phyloP scores from a whole-genome alignment of 75 land plant genomes.

The Picea sitchensis region DNA sequence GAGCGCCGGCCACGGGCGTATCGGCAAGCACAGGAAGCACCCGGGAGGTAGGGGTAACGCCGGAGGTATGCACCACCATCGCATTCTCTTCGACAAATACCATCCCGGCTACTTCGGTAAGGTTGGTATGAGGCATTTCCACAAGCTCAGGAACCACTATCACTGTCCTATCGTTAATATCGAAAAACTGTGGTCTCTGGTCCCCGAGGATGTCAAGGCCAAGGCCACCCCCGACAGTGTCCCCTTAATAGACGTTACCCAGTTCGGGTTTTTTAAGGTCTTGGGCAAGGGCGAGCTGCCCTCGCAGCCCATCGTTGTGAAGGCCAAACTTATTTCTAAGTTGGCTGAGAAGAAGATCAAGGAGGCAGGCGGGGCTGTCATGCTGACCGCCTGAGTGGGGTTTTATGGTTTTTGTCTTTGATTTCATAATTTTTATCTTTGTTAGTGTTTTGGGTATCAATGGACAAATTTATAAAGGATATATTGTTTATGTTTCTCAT shows the following conservation, averaged over 20 bases:
- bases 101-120: conserved; percentile 73
- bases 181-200: conserved; percentile 57
- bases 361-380: conserved; percentile 49
- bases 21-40: conserved; percentile 63
- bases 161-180: conserved; percentile 57
- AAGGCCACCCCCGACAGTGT: conserved; percentile 24
- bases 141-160: conserved; percentile 44
- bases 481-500: too few species aligned
- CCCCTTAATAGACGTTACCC: conserved; percentile 44
- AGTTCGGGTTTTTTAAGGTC: conserved; percentile 52
- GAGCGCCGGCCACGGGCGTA: conserved; percentile 49
- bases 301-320: conserved; percentile 38
- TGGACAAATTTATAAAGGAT: too few species aligned
- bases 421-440: not conserved
- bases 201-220: conserved; percentile 48
- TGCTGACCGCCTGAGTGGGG: conserved; percentile 28
- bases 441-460: too few species aligned
- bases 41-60: conserved; percentile 59
- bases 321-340: conserved; percentile 52
- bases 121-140: conserved; percentile 71
- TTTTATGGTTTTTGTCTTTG: not conserved
- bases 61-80: conserved; percentile 59
- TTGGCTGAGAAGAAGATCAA: conserved; percentile 54
- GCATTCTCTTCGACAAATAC: conserved; percentile 69
- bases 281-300: conserved; percentile 38